A percentile compares a stretch with the other conserved stretches of the same genome.
phyloP scores from a whole-genome alignment of 257 asterid genomes.

The Jacaranda copaia region DNA sequence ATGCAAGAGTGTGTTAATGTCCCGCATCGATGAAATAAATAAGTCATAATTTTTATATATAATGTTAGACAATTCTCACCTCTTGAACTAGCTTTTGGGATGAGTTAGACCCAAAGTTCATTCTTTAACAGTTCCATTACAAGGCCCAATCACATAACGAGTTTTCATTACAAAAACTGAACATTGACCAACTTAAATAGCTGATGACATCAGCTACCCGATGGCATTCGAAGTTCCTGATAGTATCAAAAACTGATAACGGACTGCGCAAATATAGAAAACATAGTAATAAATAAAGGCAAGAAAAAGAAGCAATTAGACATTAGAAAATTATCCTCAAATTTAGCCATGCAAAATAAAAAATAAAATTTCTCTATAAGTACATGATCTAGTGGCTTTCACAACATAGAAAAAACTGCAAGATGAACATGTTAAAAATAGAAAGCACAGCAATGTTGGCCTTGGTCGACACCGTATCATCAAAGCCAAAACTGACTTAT shows the following conservation, averaged over 20 bases:
- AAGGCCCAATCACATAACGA: background rate
- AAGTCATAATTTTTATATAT: too few relatives aligned
- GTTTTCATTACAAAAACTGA: background rate
- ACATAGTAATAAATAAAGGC: background rate
- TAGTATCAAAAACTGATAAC: background rate
- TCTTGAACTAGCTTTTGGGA: too few relatives aligned
- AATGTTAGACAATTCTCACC: too few relatives aligned
- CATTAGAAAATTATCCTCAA: background rate
- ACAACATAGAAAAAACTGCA: background rate
- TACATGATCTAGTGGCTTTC: conserved; percentile 10
- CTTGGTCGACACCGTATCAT: background rate
- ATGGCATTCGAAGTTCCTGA: background rate
- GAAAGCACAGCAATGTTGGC: background rate
- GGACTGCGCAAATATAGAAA: background rate
- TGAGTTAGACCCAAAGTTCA: too few relatives aligned
- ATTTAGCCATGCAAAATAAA: background rate
- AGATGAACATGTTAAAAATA: conserved; percentile 9
- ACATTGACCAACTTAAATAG: background rate
- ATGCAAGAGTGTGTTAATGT: too few relatives aligned
- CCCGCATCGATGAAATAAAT: too few relatives aligned
- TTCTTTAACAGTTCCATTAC: too few relatives aligned
- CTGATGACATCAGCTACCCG: background rate
- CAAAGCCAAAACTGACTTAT: conserved; percentile 20
- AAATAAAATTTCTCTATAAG: background rate
- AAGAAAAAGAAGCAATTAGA: background rate